Conservation (phyloP, 371 early-diverging fungal genomes). For the Haplosporangium sp. region DNA sequence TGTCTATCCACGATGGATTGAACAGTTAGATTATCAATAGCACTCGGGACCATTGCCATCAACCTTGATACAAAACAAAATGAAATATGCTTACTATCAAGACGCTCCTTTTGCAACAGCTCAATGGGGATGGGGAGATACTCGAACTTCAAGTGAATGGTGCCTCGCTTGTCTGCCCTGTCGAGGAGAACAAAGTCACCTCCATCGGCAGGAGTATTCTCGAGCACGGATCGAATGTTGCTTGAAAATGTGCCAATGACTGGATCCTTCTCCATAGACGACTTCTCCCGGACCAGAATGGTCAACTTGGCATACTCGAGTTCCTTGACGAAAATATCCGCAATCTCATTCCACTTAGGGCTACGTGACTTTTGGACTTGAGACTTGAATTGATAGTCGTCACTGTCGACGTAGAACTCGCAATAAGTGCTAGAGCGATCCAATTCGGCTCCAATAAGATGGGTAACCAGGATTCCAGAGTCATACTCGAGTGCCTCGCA, state of each 20-base stretch:
- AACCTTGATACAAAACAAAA: neutral
- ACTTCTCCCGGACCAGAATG: constrained; percentile 57
- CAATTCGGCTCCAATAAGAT: constrained; percentile 41
- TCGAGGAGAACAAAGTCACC: constrained; percentile 53
- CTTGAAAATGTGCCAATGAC: constrained; percentile 23
- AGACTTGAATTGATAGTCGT: constrained; percentile 50
- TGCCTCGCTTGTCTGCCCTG: constrained; percentile 42
- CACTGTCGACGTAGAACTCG: constrained; percentile 54
- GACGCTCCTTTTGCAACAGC: constrained; percentile 66
- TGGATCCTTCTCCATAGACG: constrained; percentile 40
- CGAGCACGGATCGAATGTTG: constrained; percentile 27
- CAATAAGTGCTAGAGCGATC: constrained; percentile 46
- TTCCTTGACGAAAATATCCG: constrained; percentile 72
- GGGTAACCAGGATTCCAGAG: constrained; percentile 50
- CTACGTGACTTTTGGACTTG: constrained; percentile 37
- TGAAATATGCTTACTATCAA: constrained; percentile 60
- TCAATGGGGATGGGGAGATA: constrained; percentile 63
- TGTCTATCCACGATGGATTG: constrained; percentile 18
- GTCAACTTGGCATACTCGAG: constrained; percentile 68
- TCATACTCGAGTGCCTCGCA: constrained; percentile 39
- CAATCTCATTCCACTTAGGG: constrained; percentile 52
- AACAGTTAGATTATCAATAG: neutral
- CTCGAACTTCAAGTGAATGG: constrained; percentile 64
- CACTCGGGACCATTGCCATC: too few relatives aligned
- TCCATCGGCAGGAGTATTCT: constrained; percentile 40